These are phyloP conservation scores for Yamadazyma sp. DNA, from an alignment of 805 yeast species.

Conservation along the genomic window DNA sequence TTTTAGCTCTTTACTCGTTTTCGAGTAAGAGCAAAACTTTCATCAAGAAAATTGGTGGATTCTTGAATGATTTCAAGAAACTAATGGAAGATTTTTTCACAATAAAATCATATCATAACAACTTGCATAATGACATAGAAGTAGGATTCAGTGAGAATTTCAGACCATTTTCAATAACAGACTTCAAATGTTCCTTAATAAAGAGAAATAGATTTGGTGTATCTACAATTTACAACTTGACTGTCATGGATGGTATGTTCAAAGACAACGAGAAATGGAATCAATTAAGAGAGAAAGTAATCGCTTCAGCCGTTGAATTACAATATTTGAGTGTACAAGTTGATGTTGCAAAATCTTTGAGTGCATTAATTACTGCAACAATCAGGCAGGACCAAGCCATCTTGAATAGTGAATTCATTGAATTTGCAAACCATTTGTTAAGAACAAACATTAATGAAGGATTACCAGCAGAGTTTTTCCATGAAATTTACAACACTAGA, in stretches of 20 bases:
- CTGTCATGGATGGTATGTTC: conserved; percentile 61
- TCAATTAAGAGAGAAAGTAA: conserved; percentile 48
- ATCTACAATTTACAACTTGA: conserved; percentile 54
- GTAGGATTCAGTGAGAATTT: conserved; percentile 46
- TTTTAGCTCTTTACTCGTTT: conserved; percentile 68
- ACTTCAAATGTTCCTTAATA: conserved; percentile 49
- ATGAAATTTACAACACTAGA: conserved; percentile 56
- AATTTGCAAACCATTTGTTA: conserved; percentile 48
- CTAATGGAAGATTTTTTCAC: conserved; percentile 30
- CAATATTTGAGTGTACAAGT: conserved; percentile 67
- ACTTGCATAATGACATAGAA: conserved; percentile 45
- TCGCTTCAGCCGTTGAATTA: conserved; percentile 57
- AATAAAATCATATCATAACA: conserved; percentile 45
- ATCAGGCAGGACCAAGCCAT: conserved; percentile 45
- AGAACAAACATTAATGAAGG: conserved; percentile 51
- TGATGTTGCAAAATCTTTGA: conserved; percentile 69
- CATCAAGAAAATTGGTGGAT: conserved; percentile 39
- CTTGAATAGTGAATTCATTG: conserved; percentile 18
- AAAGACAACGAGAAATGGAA: conserved; percentile 37
- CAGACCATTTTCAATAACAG: conserved; percentile 44
- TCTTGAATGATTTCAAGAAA: conserved; percentile 38
- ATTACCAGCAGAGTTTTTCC: conserved; percentile 43
- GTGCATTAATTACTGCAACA: conserved; percentile 69
- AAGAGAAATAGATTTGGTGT: conserved; percentile 50
- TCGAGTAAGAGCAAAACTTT: conserved; percentile 47